Conservation (phyloP, 2,329 filamentous ascomycete species). For the Coniochaeta sp. region DNA sequence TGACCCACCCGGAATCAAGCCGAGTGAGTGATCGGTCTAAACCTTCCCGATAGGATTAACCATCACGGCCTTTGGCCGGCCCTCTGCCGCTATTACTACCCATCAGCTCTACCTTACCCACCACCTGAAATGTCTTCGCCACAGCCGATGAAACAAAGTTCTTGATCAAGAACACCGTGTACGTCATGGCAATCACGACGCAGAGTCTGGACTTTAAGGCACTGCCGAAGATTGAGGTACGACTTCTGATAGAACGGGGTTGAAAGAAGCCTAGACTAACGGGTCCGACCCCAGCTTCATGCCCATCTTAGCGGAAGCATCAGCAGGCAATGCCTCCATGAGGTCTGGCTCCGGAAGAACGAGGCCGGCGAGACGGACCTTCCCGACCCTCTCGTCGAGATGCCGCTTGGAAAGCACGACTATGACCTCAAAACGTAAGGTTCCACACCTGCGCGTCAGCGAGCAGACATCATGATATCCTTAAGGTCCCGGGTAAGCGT, state of each 20-base stretch:
- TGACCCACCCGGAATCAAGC: not conserved
- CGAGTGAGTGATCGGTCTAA: too few relatives aligned
- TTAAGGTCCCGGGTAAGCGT: not conserved
- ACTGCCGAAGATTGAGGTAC: conserved; percentile 51
- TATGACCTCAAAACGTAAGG: conserved; percentile 59
- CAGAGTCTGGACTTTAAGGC: conserved; percentile 33
- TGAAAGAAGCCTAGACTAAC: not conserved
- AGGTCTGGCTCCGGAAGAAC: conserved; percentile 62
- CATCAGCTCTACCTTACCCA: too few relatives aligned
- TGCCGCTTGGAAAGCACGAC: conserved; percentile 65
- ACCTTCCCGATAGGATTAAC: not conserved
- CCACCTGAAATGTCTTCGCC: not conserved
- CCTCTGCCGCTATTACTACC: not conserved
- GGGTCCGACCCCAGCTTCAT: conserved; percentile 51
- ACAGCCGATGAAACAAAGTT: not conserved
- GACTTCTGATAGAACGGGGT: not conserved
- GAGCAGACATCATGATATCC: not conserved
- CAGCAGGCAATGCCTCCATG: conserved; percentile 62
- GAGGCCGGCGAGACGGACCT: conserved; percentile 44
- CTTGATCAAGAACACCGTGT: not conserved
- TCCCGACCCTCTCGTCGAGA: conserved; percentile 60
- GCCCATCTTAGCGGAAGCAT: conserved; percentile 78
- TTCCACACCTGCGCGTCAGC: not conserved
- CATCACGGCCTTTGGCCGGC: not conserved
- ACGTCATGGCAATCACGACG: not conserved